These are phyloP conservation scores for Eustoma russellianum DNA, from an alignment of 257 asterid genomes.

Conservation along the genomic window DNA sequence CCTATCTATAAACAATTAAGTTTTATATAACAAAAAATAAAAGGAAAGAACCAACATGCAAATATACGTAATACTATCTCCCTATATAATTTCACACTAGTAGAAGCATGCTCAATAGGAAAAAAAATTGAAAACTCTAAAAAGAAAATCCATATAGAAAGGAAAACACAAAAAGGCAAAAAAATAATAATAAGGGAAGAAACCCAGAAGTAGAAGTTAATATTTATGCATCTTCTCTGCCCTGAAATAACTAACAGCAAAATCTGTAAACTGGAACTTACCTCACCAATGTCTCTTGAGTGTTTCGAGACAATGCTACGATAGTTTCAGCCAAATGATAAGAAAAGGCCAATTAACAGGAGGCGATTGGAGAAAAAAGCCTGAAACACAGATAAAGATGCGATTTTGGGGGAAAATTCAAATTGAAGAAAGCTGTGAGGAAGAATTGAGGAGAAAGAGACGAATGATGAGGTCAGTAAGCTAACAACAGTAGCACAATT, in stretches of 20 bases:
- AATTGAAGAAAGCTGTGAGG: background rate
- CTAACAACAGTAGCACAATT: background rate
- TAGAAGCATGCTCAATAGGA: too few species aligned
- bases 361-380: background rate
- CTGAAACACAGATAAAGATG: background rate
- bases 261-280: conserved; percentile 1
- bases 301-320: conserved; percentile 3
- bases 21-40: background rate
- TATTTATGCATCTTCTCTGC: background rate
- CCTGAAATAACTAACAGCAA: background rate
- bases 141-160: background rate
- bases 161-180: too few species aligned
- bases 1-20: background rate
- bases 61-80: background rate
- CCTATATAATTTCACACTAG: background rate
- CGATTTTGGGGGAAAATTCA: background rate
- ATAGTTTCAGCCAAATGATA: background rate
- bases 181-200: too few species aligned
- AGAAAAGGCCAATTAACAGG: background rate
- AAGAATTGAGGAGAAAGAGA: background rate
- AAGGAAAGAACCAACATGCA: background rate
- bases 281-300: background rate
- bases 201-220: background rate
- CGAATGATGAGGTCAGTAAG: background rate
- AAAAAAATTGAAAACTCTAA: background rate